Base-by-base conservation (phyloP, 768 basidiomycete species). In the Tricholoma hemisulphureum region DNA sequence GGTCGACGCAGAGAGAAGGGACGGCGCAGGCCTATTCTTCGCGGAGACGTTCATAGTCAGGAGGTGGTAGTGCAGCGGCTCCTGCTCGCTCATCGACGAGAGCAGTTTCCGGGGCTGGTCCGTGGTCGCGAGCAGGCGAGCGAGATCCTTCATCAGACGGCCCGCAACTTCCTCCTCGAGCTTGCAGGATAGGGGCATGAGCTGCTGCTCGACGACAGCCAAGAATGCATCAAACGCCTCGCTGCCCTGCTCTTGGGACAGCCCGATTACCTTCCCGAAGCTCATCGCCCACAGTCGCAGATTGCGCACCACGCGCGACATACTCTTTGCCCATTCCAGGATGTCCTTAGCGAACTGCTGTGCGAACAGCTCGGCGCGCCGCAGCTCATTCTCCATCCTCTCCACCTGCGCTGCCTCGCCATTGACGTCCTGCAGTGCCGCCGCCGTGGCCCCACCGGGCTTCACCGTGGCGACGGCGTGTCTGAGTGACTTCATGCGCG, bases 201-300 rank as follows among this genome's bases (percentile, higher is more conserved):
- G 77, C 24, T 78, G 73, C 34, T 77, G 71, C 41, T 81, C 77
- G 34, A 90, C 75, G n/a, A 87, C 77, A 7, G 73, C 67, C 18
- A 87, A 69, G 66, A 91, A 89, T 9, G 89, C 87, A 57, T 88
- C 83, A 63, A 88, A 90, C 1, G 88, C 87, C 67, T 89, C 88
- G 34, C 73, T 76, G 20, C 66, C 68, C 58, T 73, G 72, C 4
- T 79, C 77, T 14, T 75, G 61, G 10, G 79, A 73, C 57, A 90
- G 71, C 2, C 87, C 87, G 21, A 90, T 85, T 13, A 88, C 87
- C 51, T 78, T 77, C 4, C 83, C 86, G 67, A 93, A 92, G 23
- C 79, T 75, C 26, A 80, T 65, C 10, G 87, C 81, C 90, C 90
- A 93, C 11, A 73, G 69, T 46, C 81, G 73, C 31, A 92, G 75